phyloP scores from a whole-genome alignment of 352 stramenopile genomes.

The Phytophthora kernoviae region DNA sequence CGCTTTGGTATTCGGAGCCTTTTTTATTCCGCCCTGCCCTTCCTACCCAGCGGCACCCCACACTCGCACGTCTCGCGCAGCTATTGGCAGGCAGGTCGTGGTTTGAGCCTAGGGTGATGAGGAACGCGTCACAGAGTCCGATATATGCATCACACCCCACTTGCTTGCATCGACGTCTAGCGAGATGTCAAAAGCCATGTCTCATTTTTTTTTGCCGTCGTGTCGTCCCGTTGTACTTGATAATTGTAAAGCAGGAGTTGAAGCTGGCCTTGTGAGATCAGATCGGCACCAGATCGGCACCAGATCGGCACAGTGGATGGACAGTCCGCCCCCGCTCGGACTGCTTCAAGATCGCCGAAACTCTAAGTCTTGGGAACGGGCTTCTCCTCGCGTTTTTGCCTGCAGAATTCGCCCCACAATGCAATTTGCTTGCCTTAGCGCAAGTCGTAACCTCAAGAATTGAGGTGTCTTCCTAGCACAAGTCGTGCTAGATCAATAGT shows the following conservation, averaged over 20 bases:
- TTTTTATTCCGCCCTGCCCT: slow-evolving; percentile 1
- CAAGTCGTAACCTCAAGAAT: slow-evolving; percentile 12
- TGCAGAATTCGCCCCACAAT: slow-evolving; percentile 19
- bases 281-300: too few species aligned
- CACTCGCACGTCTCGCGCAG: neutral
- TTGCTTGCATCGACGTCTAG: neutral
- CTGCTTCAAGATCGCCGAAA: too few species aligned
- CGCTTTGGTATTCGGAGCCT: neutral
- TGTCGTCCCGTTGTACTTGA: too few species aligned
- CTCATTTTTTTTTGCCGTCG: too few species aligned
- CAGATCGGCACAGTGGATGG: neutral
- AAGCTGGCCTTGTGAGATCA: too few species aligned
- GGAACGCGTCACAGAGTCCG: slow-evolving; percentile 9
- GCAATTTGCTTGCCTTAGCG: slow-evolving; percentile 20
- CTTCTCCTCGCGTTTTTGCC: neutral
- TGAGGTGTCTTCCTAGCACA: slow-evolving; percentile 7
- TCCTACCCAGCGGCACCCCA: neutral
- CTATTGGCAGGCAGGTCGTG: slow-evolving; percentile 11
- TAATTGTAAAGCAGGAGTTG: too few species aligned
- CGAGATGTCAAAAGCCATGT: too few species aligned
- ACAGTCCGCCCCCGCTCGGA: too few species aligned
- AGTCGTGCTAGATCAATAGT: slow-evolving; percentile 13
- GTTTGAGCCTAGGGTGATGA: slow-evolving; percentile 10
- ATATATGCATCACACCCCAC: slow-evolving; percentile 14
- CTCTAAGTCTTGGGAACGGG: neutral